Base-by-base conservation (phyloP, 129 eudicot species). In the Artemisia argyi region DNA sequence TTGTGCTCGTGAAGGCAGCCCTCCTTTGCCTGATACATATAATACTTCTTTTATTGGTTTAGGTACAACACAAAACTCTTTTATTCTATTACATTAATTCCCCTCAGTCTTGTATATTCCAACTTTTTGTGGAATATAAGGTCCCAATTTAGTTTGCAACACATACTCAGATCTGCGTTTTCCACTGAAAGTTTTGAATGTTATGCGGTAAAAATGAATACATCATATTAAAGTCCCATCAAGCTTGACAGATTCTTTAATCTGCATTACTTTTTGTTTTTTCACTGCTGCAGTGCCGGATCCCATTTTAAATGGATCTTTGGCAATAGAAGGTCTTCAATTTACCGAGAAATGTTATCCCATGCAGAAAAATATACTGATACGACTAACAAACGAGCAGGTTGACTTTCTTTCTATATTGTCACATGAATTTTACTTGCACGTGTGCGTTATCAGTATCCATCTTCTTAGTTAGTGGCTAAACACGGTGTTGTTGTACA, bases 1-100 rank as follows among this genome's bases (percentile, higher is more conserved):
- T 76, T 94, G 99, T 78, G 76, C 86, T 73, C 90, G 99, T 79
- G 91, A 94, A 79, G 99, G 99, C 78, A 90, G 96, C 67, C 93
- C 82, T 74, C 97, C 99, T 71, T 77, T 90, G 55, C 99, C 99
- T 14, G 97, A 94, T 70, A 82, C 79, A 65, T 58, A 87, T 68
- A 87, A 88, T 81, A 79, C 87, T 47, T 85, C 97, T 81, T 77
- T 72, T 54, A 77, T 76, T 16, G 92, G 90, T 75, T 77, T 90
- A 76, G 90, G 86, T 84, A 76, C 52, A 77, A 22, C 56, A 47
- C 54, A 62, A 16, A 55, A 9, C 69, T 54, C 28, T 52, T 61
- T 44, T 39, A 73, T 35, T 30, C 24, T 42, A 11, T 62, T 51
- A 5, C 28, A 11, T 17, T 39, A 39, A 39, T 2, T 39, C 46